Conservation (phyloP, 352 stramenopile genomes). For the Pythium plurisporium region DNA sequence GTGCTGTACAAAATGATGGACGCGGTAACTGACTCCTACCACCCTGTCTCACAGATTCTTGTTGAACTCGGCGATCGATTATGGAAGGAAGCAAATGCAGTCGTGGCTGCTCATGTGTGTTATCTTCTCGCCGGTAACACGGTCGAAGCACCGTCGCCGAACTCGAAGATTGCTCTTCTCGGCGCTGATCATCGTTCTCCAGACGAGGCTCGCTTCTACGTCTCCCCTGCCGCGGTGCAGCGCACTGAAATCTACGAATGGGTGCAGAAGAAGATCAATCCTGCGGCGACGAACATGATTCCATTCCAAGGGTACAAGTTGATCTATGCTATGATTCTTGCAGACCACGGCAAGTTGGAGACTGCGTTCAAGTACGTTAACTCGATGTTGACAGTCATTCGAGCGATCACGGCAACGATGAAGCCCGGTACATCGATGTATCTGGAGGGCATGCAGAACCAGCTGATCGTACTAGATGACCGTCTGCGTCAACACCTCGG, state of each 20-base stretch:
- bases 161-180: conserved; percentile 75
- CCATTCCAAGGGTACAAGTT: conserved; percentile 89
- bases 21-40: not conserved
- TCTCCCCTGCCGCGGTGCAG: conserved; percentile 70
- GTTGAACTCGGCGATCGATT: conserved; percentile 78
- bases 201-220: conserved; percentile 76
- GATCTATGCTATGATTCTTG: conserved; percentile 84
- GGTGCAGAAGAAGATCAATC: conserved; percentile 61
- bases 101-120: conserved; percentile 76
- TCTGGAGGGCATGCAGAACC: conserved; percentile 84
- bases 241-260: conserved; percentile 86
- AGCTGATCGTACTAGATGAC: conserved; percentile 82
- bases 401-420: conserved; percentile 67
- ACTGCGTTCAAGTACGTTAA: conserved; percentile 86
- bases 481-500: conserved; percentile 81
- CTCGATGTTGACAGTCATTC: conserved; percentile 78
- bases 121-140: conserved; percentile 70
- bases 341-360: conserved; percentile 79
- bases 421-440: conserved; percentile 84
- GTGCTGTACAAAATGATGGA: too few species aligned
- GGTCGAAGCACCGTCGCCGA: conserved; percentile 72
- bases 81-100: conserved; percentile 57
- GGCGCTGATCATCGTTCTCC: conserved; percentile 70
- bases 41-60: conserved; percentile 37
- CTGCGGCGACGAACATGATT: conserved; percentile 56